Evolutionary conservation across 2,329 filamentous ascomycete genomes (phyloP), one percentile per base, ranked within the genome.

Genomic region (Colletotrichum lupini): DNA sequence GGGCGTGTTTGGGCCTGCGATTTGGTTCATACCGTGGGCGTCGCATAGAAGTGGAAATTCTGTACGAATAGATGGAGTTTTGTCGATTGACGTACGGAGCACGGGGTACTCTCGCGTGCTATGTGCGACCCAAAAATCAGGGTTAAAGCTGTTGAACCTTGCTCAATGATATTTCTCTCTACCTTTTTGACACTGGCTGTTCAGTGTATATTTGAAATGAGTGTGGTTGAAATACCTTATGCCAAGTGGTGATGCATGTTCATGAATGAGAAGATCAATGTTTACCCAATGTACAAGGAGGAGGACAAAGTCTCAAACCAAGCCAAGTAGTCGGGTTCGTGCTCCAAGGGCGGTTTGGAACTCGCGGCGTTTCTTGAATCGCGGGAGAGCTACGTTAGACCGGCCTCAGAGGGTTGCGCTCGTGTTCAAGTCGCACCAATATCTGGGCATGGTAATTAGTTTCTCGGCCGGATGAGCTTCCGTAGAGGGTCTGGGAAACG

Each of bases 1-100:
- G 65, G 69, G 65, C 42, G 8, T 72, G 69, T 72, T 72, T 72
- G 58, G 69, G 53, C 65, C 42, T 69, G n/a, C 16, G 59, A 19
- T 42, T 26, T 64, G 69, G 30, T 63, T 53, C 65, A 35, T 32
- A 68, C 62, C 56, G 30, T 52, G 42, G 65, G 28, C 35, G 69
- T 68, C 58, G 69, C 58, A 68, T 63, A 53, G 22, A 53, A 63
- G 53, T 63, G 65, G 53, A 56, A 49, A 63, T 35, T 35, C 42
- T n/a, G 22, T 49, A 55, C 37, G 5, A 42, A 42, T 6, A 42
- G 37, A 28, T 16, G 55, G 22, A 5, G 16, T 42, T 42, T 12
- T 37, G 53, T 58, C 32, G 22, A 72, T 58, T 37, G 66, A 8
- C 19, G 30, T 63, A 69, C 53, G 35, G 37, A 49, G 12, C 16